Conservation (phyloP, 2,329 filamentous ascomycete species). For the Hypoxylon sp. region DNA sequence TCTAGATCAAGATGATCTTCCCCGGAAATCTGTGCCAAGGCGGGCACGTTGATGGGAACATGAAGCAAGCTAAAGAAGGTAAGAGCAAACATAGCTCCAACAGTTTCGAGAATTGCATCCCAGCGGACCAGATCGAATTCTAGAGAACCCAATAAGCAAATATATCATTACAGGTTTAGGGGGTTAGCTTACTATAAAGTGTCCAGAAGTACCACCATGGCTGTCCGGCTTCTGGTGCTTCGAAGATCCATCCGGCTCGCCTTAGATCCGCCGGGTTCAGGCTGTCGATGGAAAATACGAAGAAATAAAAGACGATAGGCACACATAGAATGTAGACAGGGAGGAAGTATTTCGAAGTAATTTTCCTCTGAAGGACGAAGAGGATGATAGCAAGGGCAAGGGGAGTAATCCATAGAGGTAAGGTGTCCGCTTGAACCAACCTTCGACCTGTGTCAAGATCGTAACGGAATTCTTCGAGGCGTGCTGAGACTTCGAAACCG, state of each 20-base stretch:
- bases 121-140: constrained; percentile 86
- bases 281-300: constrained; percentile 75
- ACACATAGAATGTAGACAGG: constrained; percentile 87
- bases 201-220: constrained; percentile 99
- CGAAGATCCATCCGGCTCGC: constrained; percentile 88
- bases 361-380: constrained; percentile 79
- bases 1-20: constrained; percentile 95
- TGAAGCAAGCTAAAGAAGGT: constrained; percentile 98
- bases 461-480: constrained; percentile 87
- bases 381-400: constrained; percentile 80
- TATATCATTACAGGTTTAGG: background rate
- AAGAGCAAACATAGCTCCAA: constrained; percentile 95
- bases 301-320: constrained; percentile 80
- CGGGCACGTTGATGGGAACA: constrained; percentile 97
- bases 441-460: constrained; percentile 79
- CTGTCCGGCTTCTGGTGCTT: constrained; percentile 83
- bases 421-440: constrained; percentile 77
- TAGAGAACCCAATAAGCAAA: constrained; percentile 53
- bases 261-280: constrained; percentile 76
- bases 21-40: constrained; percentile 87
- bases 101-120: constrained; percentile 82
- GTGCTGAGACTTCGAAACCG: constrained; percentile 91
- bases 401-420: constrained; percentile 86
- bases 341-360: constrained; percentile 85
- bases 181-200: constrained; percentile 77